phyloP scores from a whole-genome alignment of 352 stramenopile species.

The Elongisporangium anandrum region DNA sequence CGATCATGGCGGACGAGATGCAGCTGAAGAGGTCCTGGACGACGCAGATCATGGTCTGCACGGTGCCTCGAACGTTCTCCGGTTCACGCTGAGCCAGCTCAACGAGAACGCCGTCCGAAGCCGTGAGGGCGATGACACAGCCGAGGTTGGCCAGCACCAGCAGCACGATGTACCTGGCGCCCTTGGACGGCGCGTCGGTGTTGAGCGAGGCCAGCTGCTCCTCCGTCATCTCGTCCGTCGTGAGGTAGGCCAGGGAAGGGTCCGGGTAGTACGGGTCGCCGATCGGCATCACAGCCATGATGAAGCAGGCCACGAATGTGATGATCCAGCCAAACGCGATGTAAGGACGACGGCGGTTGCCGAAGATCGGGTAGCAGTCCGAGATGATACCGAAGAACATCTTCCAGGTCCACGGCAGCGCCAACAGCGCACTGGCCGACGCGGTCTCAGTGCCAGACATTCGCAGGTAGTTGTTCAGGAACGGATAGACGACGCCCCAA shows the following conservation, averaged over 20 bases:
- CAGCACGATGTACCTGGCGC: conserved; percentile 47
- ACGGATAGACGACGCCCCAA: conserved; percentile 38
- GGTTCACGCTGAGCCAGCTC: conserved; percentile 60
- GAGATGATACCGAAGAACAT: conserved; percentile 80
- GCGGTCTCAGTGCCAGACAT: conserved; percentile 38
- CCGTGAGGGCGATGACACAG: conserved; percentile 48
- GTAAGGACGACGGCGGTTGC: conserved; percentile 76
- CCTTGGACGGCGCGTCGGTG: conserved; percentile 29
- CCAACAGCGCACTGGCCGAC: conserved; percentile 42
- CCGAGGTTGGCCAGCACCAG: conserved; percentile 55
- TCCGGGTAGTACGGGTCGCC: conserved; percentile 55
- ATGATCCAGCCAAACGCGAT: conserved; percentile 71
- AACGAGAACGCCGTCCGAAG: conserved; percentile 42
- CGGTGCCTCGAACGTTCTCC: conserved; percentile 33
- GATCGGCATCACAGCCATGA: conserved; percentile 30
- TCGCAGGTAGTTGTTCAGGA: conserved; percentile 48
- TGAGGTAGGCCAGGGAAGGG: conserved; percentile 20
- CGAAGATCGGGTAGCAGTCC: conserved; percentile 84
- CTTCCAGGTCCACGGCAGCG: conserved; percentile 78
- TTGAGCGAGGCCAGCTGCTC: conserved; percentile 46
- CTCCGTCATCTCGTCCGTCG: conserved; percentile 20
- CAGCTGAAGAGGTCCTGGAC: conserved; percentile 26
- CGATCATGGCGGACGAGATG: conserved; percentile 40
- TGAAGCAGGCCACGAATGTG: conserved; percentile 23
- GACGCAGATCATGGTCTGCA: conserved; percentile 59